Conservation (phyloP, 768 basidiomycete species). For the Cytidiella melzeri region DNA sequence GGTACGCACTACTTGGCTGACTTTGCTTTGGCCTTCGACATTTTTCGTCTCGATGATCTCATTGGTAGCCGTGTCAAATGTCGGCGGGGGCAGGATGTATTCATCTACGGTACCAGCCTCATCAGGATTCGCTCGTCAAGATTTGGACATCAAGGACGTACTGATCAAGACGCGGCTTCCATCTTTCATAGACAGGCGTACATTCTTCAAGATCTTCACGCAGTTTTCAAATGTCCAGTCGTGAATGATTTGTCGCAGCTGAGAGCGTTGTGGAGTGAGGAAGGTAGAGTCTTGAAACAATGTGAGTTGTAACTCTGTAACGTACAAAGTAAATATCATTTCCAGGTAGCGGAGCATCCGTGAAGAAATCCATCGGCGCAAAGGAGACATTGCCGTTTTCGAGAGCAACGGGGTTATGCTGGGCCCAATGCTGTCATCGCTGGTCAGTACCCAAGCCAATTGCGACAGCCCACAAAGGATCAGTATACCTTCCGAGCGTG, state of each 20-base stretch:
- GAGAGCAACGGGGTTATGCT: neutral
- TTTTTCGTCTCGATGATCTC: neutral
- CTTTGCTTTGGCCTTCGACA: neutral
- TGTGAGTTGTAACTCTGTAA: neutral
- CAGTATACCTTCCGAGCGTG: neutral
- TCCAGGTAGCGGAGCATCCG: neutral
- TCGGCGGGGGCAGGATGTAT: neutral
- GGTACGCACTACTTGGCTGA: neutral
- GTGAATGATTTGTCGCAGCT: neutral
- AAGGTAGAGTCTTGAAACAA: no score
- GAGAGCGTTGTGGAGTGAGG: neutral
- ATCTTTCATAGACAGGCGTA: constrained; percentile 2
- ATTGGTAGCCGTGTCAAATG: neutral
- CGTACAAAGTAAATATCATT: constrained; percentile 6
- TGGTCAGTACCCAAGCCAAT: no score
- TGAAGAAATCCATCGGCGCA: constrained; percentile 3
- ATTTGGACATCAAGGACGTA: neutral
- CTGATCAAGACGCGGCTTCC: constrained; percentile 1
- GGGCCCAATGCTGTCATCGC: no score
- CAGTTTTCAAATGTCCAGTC: constrained; percentile 1
- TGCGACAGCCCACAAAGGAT: no score
- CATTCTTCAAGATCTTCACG: constrained; percentile 1
- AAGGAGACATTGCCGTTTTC: neutral
- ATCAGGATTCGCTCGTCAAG: neutral
- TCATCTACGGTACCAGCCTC: no score